Conservation (phyloP, 495 filamentous ascomycete genomes). For the Podospora sp. region DNA sequence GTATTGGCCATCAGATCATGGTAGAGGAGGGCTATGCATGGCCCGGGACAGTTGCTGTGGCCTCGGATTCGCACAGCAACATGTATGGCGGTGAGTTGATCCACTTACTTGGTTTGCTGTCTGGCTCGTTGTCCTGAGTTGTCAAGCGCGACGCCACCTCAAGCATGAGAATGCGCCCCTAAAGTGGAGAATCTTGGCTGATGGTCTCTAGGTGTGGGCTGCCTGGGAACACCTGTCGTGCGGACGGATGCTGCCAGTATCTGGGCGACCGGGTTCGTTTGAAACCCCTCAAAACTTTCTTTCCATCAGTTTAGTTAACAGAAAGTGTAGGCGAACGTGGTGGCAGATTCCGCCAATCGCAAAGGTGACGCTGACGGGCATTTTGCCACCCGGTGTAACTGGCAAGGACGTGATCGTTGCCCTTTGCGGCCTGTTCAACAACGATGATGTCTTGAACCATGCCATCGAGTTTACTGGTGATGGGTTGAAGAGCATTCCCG, state of each 20-base stretch:
- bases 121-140: neutral
- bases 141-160: neutral
- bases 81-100: conserved; percentile 72
- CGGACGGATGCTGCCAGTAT: conserved; percentile 85
- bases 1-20: conserved; percentile 50
- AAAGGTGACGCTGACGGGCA: conserved; percentile 74
- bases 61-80: conserved; percentile 82
- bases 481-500: conserved; percentile 67
- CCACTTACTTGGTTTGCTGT: neutral
- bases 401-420: conserved; percentile 96
- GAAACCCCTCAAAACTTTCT: too few relatives aligned
- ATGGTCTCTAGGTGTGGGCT: conserved; percentile 50
- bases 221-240: conserved; percentile 77
- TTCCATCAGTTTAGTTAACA: neutral
- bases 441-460: conserved; percentile 91
- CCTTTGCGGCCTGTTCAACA: conserved; percentile 83
- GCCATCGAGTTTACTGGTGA: conserved; percentile 87
- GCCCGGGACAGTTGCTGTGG: conserved; percentile 84
- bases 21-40: conserved; percentile 55
- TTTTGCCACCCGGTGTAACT: conserved; percentile 77
- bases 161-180: neutral
- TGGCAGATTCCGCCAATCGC: conserved; percentile 89
- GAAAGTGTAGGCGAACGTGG: conserved; percentile 57
- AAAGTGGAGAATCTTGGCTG: neutral
- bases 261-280: conserved; percentile 70